Base-by-base conservation (phyloP, 139 green algal species). In the Auxenochlorella pyrenoidosa region DNA sequence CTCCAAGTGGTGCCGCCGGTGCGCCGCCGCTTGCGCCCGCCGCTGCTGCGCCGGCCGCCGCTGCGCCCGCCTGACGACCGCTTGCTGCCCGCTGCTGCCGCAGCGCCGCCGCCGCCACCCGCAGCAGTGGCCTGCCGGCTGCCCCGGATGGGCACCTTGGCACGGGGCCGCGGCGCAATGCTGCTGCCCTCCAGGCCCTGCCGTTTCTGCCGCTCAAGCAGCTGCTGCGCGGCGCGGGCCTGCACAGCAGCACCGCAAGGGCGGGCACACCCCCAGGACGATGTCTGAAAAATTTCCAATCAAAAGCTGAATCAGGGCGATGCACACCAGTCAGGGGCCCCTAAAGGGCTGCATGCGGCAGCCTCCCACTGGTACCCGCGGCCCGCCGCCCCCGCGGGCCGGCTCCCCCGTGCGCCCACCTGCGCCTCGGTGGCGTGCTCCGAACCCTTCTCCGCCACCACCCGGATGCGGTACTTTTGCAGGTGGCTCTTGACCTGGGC, bases 391-490 rank as follows among this genome's bases (percentile, higher is more conserved):
- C 2, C 18, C 18, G 12, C 10, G 10, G 54, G 54, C 54, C 54
- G 18, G 66, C 66, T 5, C 32, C 12, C 32, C 32, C 0, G 30
- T 15, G 32, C 22, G 63, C 80, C 26, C 40, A 75, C 80, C 80
- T 85, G 80, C 32, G 80, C 80, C 63, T 85, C 80, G 16, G 80
- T 85, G 22, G 80, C 80, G 24, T 75, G 59, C 40, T 76, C 68
- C 12, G 58, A 41, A 5, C 63, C 80, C 60, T 79, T 75, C 66
- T 86, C 66, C 6, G 82, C 82, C 82, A 79, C 66, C 43, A 86
- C 66, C 1, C 66, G 65, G 66, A 86, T 86, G 82, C 82, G 82
- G 66, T 86, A 75, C 82, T 86, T 86, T 34, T 86, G 82, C 41
- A 86, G 66, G 66, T 86, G 82, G 32, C 21, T 43, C 66, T 86